These are phyloP conservation scores for Boletus rubropictus DNA, from an alignment of 768 basidiomycete species.

Conservation along the genomic window DNA sequence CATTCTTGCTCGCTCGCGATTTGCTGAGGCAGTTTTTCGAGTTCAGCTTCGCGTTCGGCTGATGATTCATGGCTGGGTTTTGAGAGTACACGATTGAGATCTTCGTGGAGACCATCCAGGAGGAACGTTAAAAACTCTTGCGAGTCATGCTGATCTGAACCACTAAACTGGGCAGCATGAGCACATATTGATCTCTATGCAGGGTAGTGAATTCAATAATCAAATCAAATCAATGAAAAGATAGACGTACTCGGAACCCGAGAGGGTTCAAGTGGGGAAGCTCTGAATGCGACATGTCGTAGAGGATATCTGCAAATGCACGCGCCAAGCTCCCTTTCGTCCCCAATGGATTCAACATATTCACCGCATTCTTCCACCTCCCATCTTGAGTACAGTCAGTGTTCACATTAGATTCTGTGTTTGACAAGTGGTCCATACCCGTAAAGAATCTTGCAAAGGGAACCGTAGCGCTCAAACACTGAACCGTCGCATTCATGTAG, in stretches of 20 bases:
- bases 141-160: slow-evolving; percentile 91
- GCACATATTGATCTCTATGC: slow-evolving; percentile 52
- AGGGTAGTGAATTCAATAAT: slow-evolving; percentile 19
- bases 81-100: slow-evolving; percentile 75
- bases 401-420: neutral
- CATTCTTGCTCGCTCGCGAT: slow-evolving; percentile 92
- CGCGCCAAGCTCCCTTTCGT: slow-evolving; percentile 77
- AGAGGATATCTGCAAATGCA: slow-evolving; percentile 78
- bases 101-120: slow-evolving; percentile 87
- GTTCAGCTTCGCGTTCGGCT: slow-evolving; percentile 78
- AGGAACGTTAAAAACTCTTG: slow-evolving; percentile 96
- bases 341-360: slow-evolving; percentile 79
- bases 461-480: slow-evolving; percentile 91
- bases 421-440: slow-evolving; percentile 39
- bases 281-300: slow-evolving; percentile 84
- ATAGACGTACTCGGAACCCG: slow-evolving; percentile 69
- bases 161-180: slow-evolving; percentile 68
- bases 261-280: slow-evolving; percentile 77
- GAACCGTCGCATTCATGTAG: slow-evolving; percentile 98
- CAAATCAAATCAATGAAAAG: slow-evolving; percentile 16
- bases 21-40: slow-evolving; percentile 81
- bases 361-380: slow-evolving; percentile 77
- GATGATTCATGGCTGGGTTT: slow-evolving; percentile 61
- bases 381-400: slow-evolving; percentile 45
- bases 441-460: slow-evolving; percentile 93